phyloP scores from a whole-genome alignment of 1,139 yeast species.

The Hansenula lynferdii region DNA sequence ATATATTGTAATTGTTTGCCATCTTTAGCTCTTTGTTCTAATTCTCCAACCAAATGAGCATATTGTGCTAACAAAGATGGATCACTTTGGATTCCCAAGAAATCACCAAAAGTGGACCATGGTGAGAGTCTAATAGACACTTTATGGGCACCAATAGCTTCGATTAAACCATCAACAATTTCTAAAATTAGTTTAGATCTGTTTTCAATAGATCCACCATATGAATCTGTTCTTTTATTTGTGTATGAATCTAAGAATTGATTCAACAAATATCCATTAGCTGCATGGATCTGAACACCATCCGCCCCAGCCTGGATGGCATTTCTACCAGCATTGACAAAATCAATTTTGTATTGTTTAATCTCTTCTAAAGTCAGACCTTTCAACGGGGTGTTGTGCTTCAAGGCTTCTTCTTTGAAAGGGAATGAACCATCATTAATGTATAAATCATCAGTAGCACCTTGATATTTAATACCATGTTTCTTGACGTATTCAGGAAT shows the following conservation, averaged over 20 bases:
- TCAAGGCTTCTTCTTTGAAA: conserved; percentile 25
- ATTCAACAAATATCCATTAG: conserved; percentile 28
- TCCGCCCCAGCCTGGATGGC: conserved; percentile 33
- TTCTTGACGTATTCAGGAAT: conserved; percentile 19
- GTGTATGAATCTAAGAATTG: conserved; percentile 32
- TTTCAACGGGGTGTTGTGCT: conserved; percentile 28
- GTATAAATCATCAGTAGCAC: conserved; percentile 30
- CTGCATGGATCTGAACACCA: conserved; percentile 35
- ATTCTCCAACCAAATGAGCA: conserved; percentile 31
- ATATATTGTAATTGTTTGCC: conserved; percentile 45
- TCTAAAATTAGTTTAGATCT: conserved; percentile 27
- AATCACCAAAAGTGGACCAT: conserved; percentile 22
- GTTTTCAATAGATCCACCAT: conserved; percentile 37
- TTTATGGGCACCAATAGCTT: conserved; percentile 24
- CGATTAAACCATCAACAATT: conserved; percentile 27
- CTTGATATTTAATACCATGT: conserved; percentile 28
- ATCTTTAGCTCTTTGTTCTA: conserved; percentile 31
- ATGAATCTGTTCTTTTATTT: conserved; percentile 35
- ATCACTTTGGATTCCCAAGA: conserved; percentile 19
- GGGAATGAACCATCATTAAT: conserved; percentile 26
- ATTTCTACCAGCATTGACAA: conserved; percentile 32
- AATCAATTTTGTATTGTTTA: conserved; percentile 29
- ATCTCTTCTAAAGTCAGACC: conserved; percentile 34
- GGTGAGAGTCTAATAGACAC: conserved; percentile 30
- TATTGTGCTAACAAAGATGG: conserved; percentile 28